phyloP scores from a whole-genome alignment of 1,139 yeast genomes.

The Protomyces gravidus region DNA sequence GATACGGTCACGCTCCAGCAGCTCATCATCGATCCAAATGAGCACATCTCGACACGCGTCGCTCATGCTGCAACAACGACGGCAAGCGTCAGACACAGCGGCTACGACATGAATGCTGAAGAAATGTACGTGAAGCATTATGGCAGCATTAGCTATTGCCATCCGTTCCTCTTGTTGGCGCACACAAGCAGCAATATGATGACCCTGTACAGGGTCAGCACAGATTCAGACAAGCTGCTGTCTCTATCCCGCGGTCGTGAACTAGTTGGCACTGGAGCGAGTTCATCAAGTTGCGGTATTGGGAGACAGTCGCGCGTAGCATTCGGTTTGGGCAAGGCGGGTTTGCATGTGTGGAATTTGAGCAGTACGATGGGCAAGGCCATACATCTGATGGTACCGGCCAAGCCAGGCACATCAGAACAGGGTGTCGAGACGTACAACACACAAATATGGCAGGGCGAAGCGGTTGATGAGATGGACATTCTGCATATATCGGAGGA shows the following conservation, averaged over 20 bases:
- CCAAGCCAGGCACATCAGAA: not conserved
- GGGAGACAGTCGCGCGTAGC: not conserved
- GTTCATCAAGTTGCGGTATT: not conserved
- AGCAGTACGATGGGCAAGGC: not conserved
- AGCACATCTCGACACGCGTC: not conserved
- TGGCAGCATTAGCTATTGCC: not conserved
- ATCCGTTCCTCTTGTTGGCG: not conserved
- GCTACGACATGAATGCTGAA: too few species aligned
- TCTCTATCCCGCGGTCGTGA: not conserved
- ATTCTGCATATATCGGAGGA: not conserved
- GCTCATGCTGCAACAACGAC: not conserved
- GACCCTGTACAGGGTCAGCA: not conserved
- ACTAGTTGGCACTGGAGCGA: not conserved
- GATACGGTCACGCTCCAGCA: not conserved
- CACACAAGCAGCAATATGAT: not conserved
- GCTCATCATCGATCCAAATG: not conserved
- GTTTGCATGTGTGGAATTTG: not conserved
- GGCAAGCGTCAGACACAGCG: not conserved
- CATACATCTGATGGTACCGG: not conserved
- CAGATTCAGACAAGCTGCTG: not conserved
- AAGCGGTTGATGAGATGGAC: not conserved
- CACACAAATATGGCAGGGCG: not conserved
- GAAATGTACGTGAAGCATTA: not conserved
- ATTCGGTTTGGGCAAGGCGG: not conserved
- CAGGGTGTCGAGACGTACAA: not conserved